Base-by-base conservation (phyloP, 495 filamentous ascomycete species). In the Annulohypoxylon bovei region DNA sequence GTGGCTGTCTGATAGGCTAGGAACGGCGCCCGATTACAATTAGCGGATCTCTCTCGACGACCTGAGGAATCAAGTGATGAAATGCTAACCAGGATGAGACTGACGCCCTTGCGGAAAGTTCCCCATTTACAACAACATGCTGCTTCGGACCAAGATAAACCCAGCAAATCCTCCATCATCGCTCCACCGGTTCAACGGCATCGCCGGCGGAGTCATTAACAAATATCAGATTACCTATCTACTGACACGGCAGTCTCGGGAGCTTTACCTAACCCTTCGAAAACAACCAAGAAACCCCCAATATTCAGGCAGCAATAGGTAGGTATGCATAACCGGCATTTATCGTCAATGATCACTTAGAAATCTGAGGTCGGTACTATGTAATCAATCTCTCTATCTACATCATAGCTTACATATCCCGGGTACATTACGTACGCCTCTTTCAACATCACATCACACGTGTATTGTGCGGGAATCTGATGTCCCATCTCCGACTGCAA, bases 201-300 rank as follows among this genome's bases (percentile, higher is more conserved):
- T 75, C 70, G 62, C 75, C 75, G 75, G 75, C 75, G 72, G 72
- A 75, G 72, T 73, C 62, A 70, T 71, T 70, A 70, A 76, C 72
- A 75, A 75, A 62, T 72, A 70, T 72, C 71, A 76, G 71, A 76
- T 65, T 70, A 53, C 49, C 49, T 53, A 53, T 33, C n/a, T 30
- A 62, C 37, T 62, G 25, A 67, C 20, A 49, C 67, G 63, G 67
- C 54, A 71, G 23, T 28, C 25, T 70, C 54, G 58, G 62, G 49
- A 64, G 35, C 22, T 39, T 64, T 40, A n/a, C 32, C 57, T 64
- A 28, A 63, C 40, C 8, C 18, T 50, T 44, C 22, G 8, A 47
- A 49, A 54, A 9, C 12, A 49, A 18, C 18, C 22, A 23, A 23
- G n/a, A n/a, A 65, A 32, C n/a, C 61, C 65, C 61, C 46, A 67